phyloP scores from a whole-genome alignment of 140 eudicot species.

The Ambrosia hybrid region DNA sequence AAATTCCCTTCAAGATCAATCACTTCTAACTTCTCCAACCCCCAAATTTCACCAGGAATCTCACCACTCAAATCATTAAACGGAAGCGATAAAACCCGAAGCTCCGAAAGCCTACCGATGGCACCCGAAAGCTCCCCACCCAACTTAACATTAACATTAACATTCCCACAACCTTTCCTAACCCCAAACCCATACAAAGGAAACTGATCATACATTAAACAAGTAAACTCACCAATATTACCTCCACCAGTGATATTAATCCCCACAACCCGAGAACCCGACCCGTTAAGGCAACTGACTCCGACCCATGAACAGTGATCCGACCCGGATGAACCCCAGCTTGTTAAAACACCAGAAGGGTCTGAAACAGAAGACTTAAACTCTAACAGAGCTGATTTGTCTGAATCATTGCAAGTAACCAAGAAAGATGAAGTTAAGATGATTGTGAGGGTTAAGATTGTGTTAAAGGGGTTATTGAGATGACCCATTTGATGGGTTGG shows the following conservation, averaged over 20 bases:
- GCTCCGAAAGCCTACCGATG: conserved; percentile 58
- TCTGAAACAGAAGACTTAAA: conserved; percentile 60
- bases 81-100: conserved; percentile 65
- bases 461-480: conserved; percentile 46
- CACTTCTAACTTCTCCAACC: conserved; percentile 76
- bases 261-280: conserved; percentile 60
- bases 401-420: conserved; percentile 54
- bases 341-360: conserved; percentile 51
- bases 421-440: conserved; percentile 32
- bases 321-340: conserved; percentile 49
- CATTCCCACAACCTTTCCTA: conserved; percentile 51
- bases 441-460: conserved; percentile 36
- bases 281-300: conserved; percentile 48
- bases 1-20: conserved; percentile 89
- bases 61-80: conserved; percentile 73
- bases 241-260: conserved; percentile 81
- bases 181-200: conserved; percentile 78
- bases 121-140: conserved; percentile 56
- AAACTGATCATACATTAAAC: conserved; percentile 57
- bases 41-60: conserved; percentile 73
- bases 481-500: conserved; percentile 65
- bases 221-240: conserved; percentile 50
- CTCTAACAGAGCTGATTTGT: conserved; percentile 72
- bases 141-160: conserved; percentile 35
- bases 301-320: conserved; percentile 84